Evolutionary conservation across 192 early-diverging fungal genomes (phyloP).

Genomic region (Coemansia sp.): DNA sequence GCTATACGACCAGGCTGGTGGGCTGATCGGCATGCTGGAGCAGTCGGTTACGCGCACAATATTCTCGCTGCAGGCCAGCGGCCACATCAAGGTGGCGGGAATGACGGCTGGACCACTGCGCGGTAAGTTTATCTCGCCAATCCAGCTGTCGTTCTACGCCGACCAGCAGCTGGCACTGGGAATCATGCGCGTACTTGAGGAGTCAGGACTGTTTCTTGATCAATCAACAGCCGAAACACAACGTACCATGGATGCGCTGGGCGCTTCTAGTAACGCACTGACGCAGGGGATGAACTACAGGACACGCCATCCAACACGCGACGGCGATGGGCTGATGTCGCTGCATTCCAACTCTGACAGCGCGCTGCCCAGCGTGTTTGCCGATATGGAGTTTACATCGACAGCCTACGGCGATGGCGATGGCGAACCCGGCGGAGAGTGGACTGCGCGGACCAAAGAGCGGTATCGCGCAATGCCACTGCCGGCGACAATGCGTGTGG

Average conservation of each 20-base stretch:
- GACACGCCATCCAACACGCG: constrained; percentile 19
- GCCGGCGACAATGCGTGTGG: constrained; percentile 27
- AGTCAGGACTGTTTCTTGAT: constrained; percentile 34
- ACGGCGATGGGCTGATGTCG: constrained; percentile 20
- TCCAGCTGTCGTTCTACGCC: constrained; percentile 42
- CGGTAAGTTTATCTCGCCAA: constrained; percentile 31
- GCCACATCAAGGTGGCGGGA: constrained; percentile 26
- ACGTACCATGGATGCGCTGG: constrained; percentile 22
- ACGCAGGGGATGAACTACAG: constrained; percentile 32
- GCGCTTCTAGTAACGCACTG: constrained; percentile 23
- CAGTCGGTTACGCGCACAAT: constrained; percentile 33
- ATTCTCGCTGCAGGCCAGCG: constrained; percentile 23
- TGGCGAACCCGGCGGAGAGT: background rate
- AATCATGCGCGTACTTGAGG: constrained; percentile 24
- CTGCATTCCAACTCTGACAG: constrained; percentile 28
- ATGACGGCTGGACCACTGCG: constrained; percentile 28
- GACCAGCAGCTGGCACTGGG: constrained; percentile 18
- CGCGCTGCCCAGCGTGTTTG: constrained; percentile 37
- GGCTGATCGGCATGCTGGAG: constrained; percentile 40
- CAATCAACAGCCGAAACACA: constrained; percentile 39
- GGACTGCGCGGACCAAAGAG: constrained; percentile 1
- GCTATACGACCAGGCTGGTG: constrained; percentile 20
- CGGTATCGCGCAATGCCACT: constrained; percentile 13
- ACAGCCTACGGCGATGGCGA: constrained; percentile 4
- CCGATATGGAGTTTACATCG: constrained; percentile 21